These are phyloP conservation scores for Opeltia flavorubescens DNA, from an alignment of 495 filamentous ascomycete genomes.

Conservation along the genomic window DNA sequence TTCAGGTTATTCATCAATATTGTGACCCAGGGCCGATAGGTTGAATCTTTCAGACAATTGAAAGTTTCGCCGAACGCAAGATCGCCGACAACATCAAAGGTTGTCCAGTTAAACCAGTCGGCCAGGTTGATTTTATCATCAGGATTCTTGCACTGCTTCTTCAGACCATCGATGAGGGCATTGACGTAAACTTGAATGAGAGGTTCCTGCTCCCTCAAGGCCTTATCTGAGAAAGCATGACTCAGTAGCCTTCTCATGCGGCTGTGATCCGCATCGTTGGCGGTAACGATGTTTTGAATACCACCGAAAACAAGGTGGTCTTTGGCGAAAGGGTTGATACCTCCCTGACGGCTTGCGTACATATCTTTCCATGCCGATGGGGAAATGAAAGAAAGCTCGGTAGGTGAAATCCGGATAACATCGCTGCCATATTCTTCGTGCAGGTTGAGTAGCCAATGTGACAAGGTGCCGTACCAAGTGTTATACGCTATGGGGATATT, in stretches of 20 bases:
- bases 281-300: constrained; percentile 13
- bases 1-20: constrained; percentile 26
- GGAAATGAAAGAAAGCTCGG: constrained; percentile 40
- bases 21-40: constrained; percentile 33
- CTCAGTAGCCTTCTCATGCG: constrained; percentile 27
- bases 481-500: constrained; percentile 21
- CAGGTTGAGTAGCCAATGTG: constrained; percentile 5
- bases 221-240: constrained; percentile 33
- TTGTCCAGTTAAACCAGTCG: constrained; percentile 24
- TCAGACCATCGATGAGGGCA: constrained; percentile 20
- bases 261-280: constrained; percentile 19
- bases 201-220: constrained; percentile 25
- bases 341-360: constrained; percentile 28
- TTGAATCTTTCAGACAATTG: constrained; percentile 26
- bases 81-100: constrained; percentile 36
- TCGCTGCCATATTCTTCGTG: constrained; percentile 10
- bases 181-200: constrained; percentile 27
- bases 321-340: constrained; percentile 22
- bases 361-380: constrained; percentile 44
- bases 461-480: constrained; percentile 1
- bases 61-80: constrained; percentile 38
- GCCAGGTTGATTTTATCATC: constrained; percentile 6
- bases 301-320: constrained; percentile 10
- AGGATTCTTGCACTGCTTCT: neutral
- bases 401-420: constrained; percentile 41